Evolutionary conservation across 1,284 basidiomycete genomes (phyloP), one percentile per base, ranked within the genome.

Genomic region (Ustilago loliicola): DNA sequence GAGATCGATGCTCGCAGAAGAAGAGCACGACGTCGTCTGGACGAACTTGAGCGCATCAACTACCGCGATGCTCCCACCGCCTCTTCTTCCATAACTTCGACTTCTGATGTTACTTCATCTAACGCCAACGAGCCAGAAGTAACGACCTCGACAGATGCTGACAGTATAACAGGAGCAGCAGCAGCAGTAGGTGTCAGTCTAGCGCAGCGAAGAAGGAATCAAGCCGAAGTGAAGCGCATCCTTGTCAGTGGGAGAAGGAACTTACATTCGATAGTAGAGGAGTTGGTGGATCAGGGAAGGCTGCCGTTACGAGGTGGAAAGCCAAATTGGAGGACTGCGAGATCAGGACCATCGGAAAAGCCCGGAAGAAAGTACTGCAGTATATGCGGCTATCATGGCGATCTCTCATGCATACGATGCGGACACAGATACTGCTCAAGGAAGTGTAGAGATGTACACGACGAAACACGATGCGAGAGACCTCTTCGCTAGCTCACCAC

Each of bases 21-120:
- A n/a, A 65, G 74, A 9, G 65, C 65, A 34, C 69, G 74, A 25
- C 65, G 74, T 19, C 61, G 74, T 4, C 56, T 77, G 0, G 74
- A 77, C 36, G 74, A 77, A 21, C 74, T 77, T 1, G 74, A 77
- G 25, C 61, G 74, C 0, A 67, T 77, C 66, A 77, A 77, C 62
- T 72, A 77, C 23, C 68, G 74, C 21, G 74, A 77, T 38, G 69
- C 65, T 0, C 69, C 69, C 19, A 53, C 56, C 15, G 55, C 63
- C 8, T 54, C 64, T 10, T 29, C 61, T 21, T n/a, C 58, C 19
- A 17, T 38, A 5, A 47, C 66, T 17, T 59, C 66, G 1, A 40
- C 58, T 7, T 29, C 59, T 5, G 63, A 68, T 21, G 25, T 51
- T 15, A 13, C 52, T 1, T 17, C 55, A 10, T 45, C 61, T 19